Evolutionary conservation across 495 filamentous ascomycete species (phyloP), one percentile per base, ranked within the genome.

Genomic region (Diplogelasinospora grovesii): DNA sequence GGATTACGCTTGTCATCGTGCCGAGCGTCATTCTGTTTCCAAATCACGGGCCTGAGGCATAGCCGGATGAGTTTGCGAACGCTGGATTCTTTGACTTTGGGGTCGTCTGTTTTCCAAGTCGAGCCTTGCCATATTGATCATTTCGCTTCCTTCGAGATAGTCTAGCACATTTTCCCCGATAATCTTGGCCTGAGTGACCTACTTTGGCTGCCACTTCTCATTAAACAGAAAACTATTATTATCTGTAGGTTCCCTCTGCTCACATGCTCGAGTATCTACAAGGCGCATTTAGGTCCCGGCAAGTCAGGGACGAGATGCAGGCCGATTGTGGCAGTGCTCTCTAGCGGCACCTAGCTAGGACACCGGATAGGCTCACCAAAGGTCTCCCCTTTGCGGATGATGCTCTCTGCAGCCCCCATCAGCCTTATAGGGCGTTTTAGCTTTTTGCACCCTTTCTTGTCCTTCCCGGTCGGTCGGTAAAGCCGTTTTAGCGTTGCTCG

Each of bases 311-410:
- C 28, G 37, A 20, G 16, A 49, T 49, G 50, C 46, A 49, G 33
- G 46, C 27, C 36, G 34, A 53, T 48, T 41, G 50, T 53, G 50
- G 50, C 50, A 53, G 50, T 53, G 50, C 50, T 49, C 45, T 49
- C 42, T 53, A 53, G 50, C 41, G 49, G 42, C 43, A 44, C 40
- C 34, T 5, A 22, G 20, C 4, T 27, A 5, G 9, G 35, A 3
- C 13, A 8, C 11, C 14, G 8, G n/a, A n/a, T n/a, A n/a, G n/a
- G n/a, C n/a, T n/a, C n/a, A n/a, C n/a, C n/a, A n/a, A n/a, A n/a
- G n/a, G n/a, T n/a, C 28, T n/a, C 13, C 23, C 20, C n/a, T 25
- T 7, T 39, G 6, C 18, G 36, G 36, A 39, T 15, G 22, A 20
- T 26, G 23, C 8, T 22, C 31, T 11, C 22, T 25, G 10, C n/a